phyloP scores from a whole-genome alignment of 176 grass and related monocot genomes.

The Carex scoparia region DNA sequence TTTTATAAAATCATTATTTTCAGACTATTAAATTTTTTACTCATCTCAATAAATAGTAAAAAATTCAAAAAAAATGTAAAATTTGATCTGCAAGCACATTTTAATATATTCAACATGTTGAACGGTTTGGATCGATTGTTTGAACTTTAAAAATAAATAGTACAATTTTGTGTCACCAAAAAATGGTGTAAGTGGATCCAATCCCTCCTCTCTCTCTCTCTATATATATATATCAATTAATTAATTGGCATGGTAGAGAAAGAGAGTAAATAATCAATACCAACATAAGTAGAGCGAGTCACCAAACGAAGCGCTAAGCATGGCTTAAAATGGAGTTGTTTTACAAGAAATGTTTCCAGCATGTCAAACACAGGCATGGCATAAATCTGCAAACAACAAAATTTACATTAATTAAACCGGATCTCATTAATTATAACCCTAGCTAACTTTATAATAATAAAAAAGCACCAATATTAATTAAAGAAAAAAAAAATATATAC shows the following conservation, averaged over 20 bases:
- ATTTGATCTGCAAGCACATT: no score
- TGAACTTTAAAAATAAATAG: no score
- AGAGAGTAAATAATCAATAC: constrained; percentile 15
- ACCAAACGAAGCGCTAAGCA: neutral
- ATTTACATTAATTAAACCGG: neutral
- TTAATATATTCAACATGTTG: no score
- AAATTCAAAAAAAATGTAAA: no score
- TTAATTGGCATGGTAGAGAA: neutral
- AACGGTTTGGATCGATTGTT: no score
- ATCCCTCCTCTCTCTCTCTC: no score
- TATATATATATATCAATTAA: neutral
- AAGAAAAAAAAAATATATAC: neutral
- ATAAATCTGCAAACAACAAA: constrained; percentile 5
- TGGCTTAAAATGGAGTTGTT: neutral
- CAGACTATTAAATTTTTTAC: no score
- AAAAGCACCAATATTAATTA: neutral
- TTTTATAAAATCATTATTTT: no score
- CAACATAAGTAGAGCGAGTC: constrained; percentile 2
- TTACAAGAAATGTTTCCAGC: constrained; percentile 9
- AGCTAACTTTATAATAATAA: neutral
- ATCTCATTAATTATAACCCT: neutral
- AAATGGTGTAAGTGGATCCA: no score
- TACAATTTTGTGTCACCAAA: no score
- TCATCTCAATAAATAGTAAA: no score
- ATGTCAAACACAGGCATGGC: constrained; percentile 15